Conservation (phyloP, 352 stramenopile genomes). For the Phytophthora palmivora region DNA sequence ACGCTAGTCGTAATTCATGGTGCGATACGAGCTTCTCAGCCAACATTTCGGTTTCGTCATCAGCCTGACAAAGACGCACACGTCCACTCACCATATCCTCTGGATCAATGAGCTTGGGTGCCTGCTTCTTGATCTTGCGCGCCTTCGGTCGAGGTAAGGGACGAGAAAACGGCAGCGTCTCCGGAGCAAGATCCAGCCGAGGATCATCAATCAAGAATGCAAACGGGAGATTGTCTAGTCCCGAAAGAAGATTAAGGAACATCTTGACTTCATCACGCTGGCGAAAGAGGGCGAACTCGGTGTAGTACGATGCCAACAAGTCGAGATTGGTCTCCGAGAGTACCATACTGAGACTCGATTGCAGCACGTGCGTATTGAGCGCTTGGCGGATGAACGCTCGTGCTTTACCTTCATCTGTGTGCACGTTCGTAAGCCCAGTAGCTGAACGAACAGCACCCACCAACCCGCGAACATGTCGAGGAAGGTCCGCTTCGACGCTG, state of each 20-base stretch:
- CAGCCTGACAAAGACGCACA: slow-evolving; percentile 71
- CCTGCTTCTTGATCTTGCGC: slow-evolving; percentile 58
- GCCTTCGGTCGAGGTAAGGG: slow-evolving; percentile 59
- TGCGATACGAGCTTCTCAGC: slow-evolving; percentile 81
- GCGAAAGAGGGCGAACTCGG: slow-evolving; percentile 77
- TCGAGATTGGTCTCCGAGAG: slow-evolving; percentile 80
- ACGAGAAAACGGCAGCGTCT: slow-evolving; percentile 79
- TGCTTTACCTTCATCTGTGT: slow-evolving; percentile 78
- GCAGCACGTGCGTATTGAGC: slow-evolving; percentile 84
- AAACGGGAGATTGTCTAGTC: slow-evolving; percentile 76
- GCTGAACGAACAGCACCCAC: slow-evolving; percentile 65
- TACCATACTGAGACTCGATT: slow-evolving; percentile 72
- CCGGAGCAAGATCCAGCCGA: slow-evolving; percentile 65
- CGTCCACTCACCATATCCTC: slow-evolving; percentile 84
- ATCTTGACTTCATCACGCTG: slow-evolving; percentile 82
- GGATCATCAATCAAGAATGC: slow-evolving; percentile 82
- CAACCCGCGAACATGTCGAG: slow-evolving; percentile 72
- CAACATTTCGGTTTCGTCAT: slow-evolving; percentile 70
- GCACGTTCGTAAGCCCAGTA: slow-evolving; percentile 69
- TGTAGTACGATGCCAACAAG: slow-evolving; percentile 83
- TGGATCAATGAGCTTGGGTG: slow-evolving; percentile 80
- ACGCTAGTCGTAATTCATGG: slow-evolving; percentile 72
- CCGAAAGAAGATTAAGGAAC: slow-evolving; percentile 71
- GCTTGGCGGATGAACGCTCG: slow-evolving; percentile 81
- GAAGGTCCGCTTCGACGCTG: slow-evolving; percentile 75